phyloP scores from a whole-genome alignment of 768 basidiomycete genomes.

The Paxillus rubicundulus region DNA sequence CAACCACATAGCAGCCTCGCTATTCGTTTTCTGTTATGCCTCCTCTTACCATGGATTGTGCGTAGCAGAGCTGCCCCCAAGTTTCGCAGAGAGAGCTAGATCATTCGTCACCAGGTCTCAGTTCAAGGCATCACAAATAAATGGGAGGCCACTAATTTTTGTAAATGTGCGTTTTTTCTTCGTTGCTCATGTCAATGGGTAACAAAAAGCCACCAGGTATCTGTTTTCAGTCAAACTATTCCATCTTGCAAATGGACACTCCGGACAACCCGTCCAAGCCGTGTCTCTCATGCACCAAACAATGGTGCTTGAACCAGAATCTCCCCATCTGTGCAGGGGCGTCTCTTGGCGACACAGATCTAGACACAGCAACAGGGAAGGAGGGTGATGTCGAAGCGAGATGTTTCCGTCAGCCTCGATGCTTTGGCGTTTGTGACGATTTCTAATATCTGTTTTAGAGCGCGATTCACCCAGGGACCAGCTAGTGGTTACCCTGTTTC shows the following conservation, averaged over 20 bases:
- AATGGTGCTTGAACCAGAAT: constrained; percentile 94
- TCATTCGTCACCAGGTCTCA: constrained; percentile 32
- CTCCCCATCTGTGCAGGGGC: constrained; percentile 80
- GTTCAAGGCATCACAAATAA: constrained; percentile 53
- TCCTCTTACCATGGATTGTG: constrained; percentile 24
- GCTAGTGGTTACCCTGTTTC: constrained; percentile 86
- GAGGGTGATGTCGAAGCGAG: constrained; percentile 95
- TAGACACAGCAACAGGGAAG: constrained; percentile 90
- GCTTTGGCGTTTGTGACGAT: constrained; percentile 29
- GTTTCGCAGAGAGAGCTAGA: constrained; percentile 7
- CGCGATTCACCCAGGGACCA: constrained; percentile 96
- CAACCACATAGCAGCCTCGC: constrained; percentile 10
- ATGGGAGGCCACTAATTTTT: constrained; percentile 90
- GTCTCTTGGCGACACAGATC: constrained; percentile 80
- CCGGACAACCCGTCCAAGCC: constrained; percentile 87
- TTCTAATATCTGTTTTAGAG: constrained; percentile 49
- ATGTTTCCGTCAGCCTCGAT: constrained; percentile 80
- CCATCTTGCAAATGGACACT: constrained; percentile 75
- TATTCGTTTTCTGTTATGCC: constrained; percentile 14
- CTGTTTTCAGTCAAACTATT: constrained; percentile 85
- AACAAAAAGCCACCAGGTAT: constrained; percentile 57
- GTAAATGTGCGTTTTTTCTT: constrained; percentile 67
- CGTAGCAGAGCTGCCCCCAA: constrained; percentile 15
- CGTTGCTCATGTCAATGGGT: not conserved
- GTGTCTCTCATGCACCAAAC: constrained; percentile 89